phyloP scores from a whole-genome alignment of 257 asterid species.

The Gentiana macrophylla region DNA sequence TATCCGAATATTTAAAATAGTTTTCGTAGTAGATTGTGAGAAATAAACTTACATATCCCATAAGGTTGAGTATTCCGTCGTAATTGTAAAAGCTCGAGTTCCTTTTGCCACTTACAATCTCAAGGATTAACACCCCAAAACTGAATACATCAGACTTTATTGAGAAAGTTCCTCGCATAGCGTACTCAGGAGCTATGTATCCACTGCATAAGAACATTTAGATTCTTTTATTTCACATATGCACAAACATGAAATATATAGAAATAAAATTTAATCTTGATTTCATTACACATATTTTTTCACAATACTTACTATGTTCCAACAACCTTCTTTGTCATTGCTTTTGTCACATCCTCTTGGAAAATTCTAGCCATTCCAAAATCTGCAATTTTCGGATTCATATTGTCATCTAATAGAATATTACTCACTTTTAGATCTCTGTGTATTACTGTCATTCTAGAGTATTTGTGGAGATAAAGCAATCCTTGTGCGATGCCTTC shows the following conservation, averaged over 20 bases:
- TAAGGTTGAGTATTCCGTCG: slow-evolving; percentile 40
- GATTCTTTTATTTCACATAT: not conserved
- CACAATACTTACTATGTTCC: slow-evolving; percentile 47
- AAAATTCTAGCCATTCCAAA: slow-evolving; percentile 60
- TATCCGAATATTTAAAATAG: too few relatives aligned
- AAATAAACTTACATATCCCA: slow-evolving; percentile 43
- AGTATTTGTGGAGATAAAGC: slow-evolving; percentile 54
- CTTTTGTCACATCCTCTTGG: slow-evolving; percentile 30
- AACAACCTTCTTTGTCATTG: slow-evolving; percentile 37
- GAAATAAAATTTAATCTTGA: not conserved
- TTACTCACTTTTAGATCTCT: slow-evolving; percentile 53
- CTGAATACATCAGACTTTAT: slow-evolving; percentile 59
- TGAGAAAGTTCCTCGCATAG: slow-evolving; percentile 48
- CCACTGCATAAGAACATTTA: slow-evolving; percentile 24
- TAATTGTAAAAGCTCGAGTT: slow-evolving; percentile 26
- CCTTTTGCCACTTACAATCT: slow-evolving; percentile 49
- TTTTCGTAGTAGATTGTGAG: too few relatives aligned
- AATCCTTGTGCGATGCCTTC: slow-evolving; percentile 48
- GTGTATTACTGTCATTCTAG: slow-evolving; percentile 46
- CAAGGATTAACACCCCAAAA: slow-evolving; percentile 44
- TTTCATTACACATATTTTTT: not conserved
- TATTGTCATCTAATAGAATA: slow-evolving; percentile 42
- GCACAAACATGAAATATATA: not conserved
- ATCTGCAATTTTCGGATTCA: slow-evolving; percentile 62
- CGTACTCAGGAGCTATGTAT: slow-evolving; percentile 68